These are phyloP conservation scores for Coffea eugenioides DNA, from an alignment of 257 asterid species.

Conservation along the genomic window DNA sequence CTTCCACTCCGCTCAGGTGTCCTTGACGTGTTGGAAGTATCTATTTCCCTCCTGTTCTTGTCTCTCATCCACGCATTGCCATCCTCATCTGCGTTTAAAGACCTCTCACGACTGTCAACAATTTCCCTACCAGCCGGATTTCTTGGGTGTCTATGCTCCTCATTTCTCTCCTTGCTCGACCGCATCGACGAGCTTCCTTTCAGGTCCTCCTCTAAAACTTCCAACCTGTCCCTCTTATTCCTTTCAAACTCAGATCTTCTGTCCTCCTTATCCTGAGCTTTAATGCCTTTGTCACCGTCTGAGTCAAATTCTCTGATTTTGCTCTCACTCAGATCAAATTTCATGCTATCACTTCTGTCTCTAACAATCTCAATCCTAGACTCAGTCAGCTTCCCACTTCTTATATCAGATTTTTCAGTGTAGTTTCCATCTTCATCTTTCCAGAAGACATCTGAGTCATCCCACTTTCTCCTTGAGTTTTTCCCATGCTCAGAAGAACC, in stretches of 20 bases:
- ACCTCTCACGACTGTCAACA: constrained; percentile 44
- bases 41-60: constrained; percentile 62
- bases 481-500: constrained; percentile 57
- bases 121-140: constrained; percentile 39
- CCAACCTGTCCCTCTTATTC: constrained; percentile 56
- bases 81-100: constrained; percentile 58
- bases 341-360: constrained; percentile 43
- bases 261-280: constrained; percentile 54
- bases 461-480: constrained; percentile 75
- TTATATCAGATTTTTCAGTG: constrained; percentile 41
- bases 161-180: constrained; percentile 48
- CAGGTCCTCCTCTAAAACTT: constrained; percentile 52
- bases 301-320: constrained; percentile 35
- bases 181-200: constrained; percentile 32
- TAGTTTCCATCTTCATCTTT: constrained; percentile 32
- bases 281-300: constrained; percentile 41
- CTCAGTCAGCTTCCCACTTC: constrained; percentile 46
- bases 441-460: constrained; percentile 46
- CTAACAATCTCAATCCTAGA: constrained; percentile 42
- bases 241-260: constrained; percentile 53
- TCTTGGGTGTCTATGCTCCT: constrained; percentile 49
- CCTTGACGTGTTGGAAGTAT: constrained; percentile 43
- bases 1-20: constrained; percentile 73
- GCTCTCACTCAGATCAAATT: constrained; percentile 31
- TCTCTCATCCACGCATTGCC: constrained; percentile 44